phyloP scores from a whole-genome alignment of 169 alveolate genomes.

The Babesia divergens region DNA sequence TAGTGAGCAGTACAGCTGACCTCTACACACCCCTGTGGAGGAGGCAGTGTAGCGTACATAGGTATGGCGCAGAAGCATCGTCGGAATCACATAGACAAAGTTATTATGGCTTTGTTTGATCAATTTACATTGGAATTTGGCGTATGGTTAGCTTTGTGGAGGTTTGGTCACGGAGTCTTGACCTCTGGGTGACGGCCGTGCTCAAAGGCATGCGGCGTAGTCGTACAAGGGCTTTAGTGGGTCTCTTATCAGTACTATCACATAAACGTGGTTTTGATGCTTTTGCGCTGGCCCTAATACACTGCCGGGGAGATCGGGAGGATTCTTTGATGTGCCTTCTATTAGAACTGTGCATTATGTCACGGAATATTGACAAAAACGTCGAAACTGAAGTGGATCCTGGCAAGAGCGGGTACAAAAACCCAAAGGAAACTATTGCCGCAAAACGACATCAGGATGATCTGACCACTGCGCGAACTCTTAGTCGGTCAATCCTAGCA shows the following conservation, averaged over 20 bases:
- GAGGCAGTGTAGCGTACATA: no score
- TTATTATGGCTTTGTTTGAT: no score
- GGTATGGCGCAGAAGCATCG: no score
- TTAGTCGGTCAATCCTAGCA: slow-evolving; percentile 33
- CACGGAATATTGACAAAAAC: background rate
- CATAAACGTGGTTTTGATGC: slow-evolving; percentile 2
- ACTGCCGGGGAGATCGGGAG: slow-evolving; percentile 21
- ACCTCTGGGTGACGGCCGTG: slow-evolving; percentile 23
- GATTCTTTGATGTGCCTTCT: slow-evolving; percentile 6
- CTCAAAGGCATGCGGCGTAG: slow-evolving; percentile 4
- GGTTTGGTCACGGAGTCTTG: slow-evolving; percentile 17
- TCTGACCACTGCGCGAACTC: background rate
- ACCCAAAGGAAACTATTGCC: background rate
- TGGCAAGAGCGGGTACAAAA: background rate
- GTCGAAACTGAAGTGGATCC: background rate
- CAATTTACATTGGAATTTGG: no score
- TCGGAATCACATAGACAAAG: no score
- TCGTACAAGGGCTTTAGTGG: slow-evolving; percentile 12
- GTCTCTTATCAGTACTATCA: background rate
- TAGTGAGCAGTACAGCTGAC: no score
- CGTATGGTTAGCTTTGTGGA: slow-evolving; percentile 15
- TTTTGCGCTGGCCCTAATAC: background rate
- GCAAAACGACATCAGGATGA: background rate
- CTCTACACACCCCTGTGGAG: no score
- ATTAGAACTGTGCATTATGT: background rate